A percentile compares a stretch with the other conserved stretches of the same genome.
These are phyloP conservation scores for Botrytis galanthina DNA, from an alignment of 2,329 filamentous ascomycete genomes.

Conservation along the genomic window DNA sequence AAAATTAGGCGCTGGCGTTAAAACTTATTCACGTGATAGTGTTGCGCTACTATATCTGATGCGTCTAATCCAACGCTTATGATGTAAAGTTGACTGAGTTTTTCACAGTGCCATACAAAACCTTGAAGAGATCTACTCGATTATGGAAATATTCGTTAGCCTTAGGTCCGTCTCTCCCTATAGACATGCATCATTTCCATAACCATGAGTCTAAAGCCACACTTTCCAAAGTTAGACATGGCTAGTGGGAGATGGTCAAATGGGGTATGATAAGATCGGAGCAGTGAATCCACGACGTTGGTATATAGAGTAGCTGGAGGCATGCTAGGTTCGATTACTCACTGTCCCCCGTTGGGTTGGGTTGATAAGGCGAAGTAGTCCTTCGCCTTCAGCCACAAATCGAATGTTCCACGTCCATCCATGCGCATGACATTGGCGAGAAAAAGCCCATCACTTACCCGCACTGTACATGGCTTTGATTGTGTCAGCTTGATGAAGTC, in stretches of 20 bases:
- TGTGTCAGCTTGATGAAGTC: not conserved
- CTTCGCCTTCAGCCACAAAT: not conserved
- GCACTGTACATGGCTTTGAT: not conserved
- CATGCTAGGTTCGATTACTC: not conserved
- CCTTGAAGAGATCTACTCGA: not conserved
- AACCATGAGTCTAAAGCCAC: not conserved
- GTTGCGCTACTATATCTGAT: not conserved
- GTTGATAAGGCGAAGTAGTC: not conserved
- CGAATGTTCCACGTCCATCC: not conserved
- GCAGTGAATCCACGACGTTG: not conserved
- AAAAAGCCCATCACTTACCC: not conserved
- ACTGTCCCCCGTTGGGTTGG: not conserved
- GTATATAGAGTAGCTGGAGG: not conserved
- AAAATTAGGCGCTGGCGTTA: slow-evolving; percentile 8
- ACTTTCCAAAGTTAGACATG: not conserved
- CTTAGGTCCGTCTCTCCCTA: not conserved
- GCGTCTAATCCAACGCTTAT: not conserved
- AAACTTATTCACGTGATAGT: not conserved
- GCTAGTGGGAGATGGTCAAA: not conserved
- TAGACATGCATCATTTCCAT: not conserved
- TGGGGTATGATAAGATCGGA: not conserved
- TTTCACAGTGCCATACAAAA: not conserved
- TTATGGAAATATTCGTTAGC: not conserved
- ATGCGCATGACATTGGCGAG: not conserved
- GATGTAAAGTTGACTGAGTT: not conserved